These are phyloP conservation scores for Thraustochytrium sp. DNA, from an alignment of 352 stramenopile genomes.

Conservation along the genomic window DNA sequence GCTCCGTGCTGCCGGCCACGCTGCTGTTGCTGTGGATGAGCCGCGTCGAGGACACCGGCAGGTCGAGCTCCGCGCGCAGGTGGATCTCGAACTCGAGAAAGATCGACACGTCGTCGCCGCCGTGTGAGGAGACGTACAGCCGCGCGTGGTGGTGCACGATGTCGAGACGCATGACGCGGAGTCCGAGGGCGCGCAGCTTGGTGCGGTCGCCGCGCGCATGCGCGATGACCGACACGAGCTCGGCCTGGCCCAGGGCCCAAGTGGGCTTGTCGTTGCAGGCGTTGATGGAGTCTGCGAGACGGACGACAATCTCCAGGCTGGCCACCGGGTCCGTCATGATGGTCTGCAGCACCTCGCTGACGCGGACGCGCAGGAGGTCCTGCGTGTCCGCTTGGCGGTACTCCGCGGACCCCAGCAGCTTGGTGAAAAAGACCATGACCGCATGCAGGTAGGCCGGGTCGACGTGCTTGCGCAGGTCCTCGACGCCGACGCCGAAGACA, in stretches of 20 bases:
- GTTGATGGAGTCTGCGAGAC: neutral
- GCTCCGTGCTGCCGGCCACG: neutral
- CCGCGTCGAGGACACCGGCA: neutral
- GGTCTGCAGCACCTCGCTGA: neutral
- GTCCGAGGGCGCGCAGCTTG: neutral
- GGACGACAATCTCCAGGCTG: neutral
- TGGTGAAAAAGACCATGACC: neutral
- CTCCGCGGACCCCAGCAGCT: neutral
- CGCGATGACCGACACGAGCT: neutral
- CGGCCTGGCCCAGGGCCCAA: slow-evolving; percentile 22
- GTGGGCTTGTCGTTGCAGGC: slow-evolving; percentile 19
- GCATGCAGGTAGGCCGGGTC: slow-evolving; percentile 8
- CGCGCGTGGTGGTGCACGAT: slow-evolving; percentile 27
- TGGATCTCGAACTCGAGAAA: slow-evolving; percentile 14
- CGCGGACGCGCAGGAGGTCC: neutral
- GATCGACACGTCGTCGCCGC: neutral
- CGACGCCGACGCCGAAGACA: too few species aligned
- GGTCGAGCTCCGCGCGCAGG: neutral
- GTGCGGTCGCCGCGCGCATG: neutral
- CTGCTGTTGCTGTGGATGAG: neutral
- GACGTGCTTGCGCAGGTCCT: too few species aligned
- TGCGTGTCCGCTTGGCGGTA: neutral
- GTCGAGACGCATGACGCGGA: slow-evolving; percentile 1
- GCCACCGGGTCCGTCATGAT: neutral
- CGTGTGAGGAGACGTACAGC: neutral